Percentiles rank a stretch among this genome's conserved stretches.
These are phyloP conservation scores for Theileria orientalis DNA, from an alignment of 169 alveolate species.

Conservation along the genomic window DNA sequence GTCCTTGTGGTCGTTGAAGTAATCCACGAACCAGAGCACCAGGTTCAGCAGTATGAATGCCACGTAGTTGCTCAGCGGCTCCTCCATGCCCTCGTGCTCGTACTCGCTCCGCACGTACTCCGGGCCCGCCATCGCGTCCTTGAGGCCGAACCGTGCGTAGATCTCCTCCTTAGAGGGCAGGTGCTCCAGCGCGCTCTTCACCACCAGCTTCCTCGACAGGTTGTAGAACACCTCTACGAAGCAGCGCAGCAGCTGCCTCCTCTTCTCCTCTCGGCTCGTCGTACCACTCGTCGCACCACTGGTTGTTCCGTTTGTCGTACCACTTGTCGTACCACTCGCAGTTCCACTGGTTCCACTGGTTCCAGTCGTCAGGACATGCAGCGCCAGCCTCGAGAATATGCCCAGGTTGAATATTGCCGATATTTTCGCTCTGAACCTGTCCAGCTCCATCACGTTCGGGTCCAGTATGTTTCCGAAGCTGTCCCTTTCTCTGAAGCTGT, in stretches of 20 bases:
- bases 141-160: neutral
- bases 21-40: constrained; percentile 1
- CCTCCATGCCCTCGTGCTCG: neutral
- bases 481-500: neutral
- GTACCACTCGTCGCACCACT: neutral
- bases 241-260: neutral
- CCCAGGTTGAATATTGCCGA: constrained; percentile 54
- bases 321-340: neutral
- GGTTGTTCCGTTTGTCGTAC: neutral
- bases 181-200: neutral
- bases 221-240: constrained; percentile 7
- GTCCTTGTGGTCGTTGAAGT: neutral
- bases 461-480: constrained; percentile 46
- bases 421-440: constrained; percentile 16
- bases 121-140: neutral
- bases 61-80: neutral
- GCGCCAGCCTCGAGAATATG: constrained; percentile 39
- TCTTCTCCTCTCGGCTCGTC: neutral
- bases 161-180: neutral
- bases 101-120: neutral
- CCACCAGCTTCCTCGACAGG: neutral
- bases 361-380: neutral
- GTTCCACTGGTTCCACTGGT: neutral
- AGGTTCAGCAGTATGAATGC: neutral
- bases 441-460: constrained; percentile 42